These are phyloP conservation scores for Apiospora phragmitis DNA, from an alignment of 2,329 filamentous ascomycete genomes.

Conservation along the genomic window DNA sequence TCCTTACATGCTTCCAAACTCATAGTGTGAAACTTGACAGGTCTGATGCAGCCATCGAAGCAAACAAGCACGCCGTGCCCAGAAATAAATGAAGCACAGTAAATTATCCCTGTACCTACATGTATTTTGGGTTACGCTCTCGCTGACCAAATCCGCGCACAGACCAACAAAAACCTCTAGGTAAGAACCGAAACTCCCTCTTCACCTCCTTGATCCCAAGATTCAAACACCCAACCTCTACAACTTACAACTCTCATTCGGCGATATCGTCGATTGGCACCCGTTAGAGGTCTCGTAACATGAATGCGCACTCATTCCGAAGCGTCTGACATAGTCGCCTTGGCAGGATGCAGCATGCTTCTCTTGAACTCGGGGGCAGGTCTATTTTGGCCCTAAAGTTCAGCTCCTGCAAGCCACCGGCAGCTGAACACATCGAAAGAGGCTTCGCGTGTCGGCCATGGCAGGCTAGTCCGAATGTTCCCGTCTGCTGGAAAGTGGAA, in stretches of 20 bases:
- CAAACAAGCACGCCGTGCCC: too few species aligned
- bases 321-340: not conserved
- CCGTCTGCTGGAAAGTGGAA: not conserved
- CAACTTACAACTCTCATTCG: not conserved
- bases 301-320: not conserved
- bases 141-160: not conserved
- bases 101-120: too few species aligned
- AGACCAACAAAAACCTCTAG: not conserved
- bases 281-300: not conserved
- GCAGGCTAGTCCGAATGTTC: not conserved
- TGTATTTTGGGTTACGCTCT: too few species aligned
- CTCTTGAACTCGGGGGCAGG: not conserved
- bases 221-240: not conserved
- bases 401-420: conserved; percentile 7
- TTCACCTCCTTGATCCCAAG: too few species aligned
- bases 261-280: not conserved
- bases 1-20: too few species aligned
- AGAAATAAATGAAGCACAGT: too few species aligned
- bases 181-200: not conserved
- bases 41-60: too few species aligned
- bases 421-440: not conserved
- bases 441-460: not conserved
- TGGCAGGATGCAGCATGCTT: not conserved
- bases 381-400: conserved; percentile 1
- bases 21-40: too few species aligned